phyloP scores from a whole-genome alignment of 345 rosid species.

The Populus davidiana region DNA sequence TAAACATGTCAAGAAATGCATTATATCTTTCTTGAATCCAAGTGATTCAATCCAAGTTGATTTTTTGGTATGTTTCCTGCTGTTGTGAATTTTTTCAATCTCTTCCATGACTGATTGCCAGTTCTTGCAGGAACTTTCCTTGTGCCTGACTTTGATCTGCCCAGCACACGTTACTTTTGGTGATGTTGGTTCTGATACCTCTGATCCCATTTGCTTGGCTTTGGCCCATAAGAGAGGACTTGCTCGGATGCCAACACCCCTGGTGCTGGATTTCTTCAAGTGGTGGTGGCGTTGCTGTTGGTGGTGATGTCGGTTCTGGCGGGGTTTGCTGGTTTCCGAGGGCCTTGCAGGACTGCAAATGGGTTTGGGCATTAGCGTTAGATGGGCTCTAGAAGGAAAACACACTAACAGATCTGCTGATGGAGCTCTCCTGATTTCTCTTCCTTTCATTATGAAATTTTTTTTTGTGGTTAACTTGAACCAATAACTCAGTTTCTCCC shows the following conservation, averaged over 20 bases:
- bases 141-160: slow-evolving; percentile 82
- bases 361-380: slow-evolving; percentile 63
- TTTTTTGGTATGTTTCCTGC: slow-evolving; percentile 34
- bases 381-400: slow-evolving; percentile 76
- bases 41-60: slow-evolving; percentile 49
- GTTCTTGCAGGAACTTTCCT: slow-evolving; percentile 53
- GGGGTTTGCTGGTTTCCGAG: slow-evolving; percentile 43
- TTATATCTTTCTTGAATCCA: slow-evolving; percentile 66
- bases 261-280: slow-evolving; percentile 35
- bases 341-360: slow-evolving; percentile 71
- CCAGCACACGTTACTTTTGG: slow-evolving; percentile 93
- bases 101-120: slow-evolving; percentile 78
- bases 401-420: slow-evolving; percentile 77
- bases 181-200: slow-evolving; percentile 70
- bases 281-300: slow-evolving; percentile 29
- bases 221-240: slow-evolving; percentile 74
- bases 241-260: slow-evolving; percentile 29
- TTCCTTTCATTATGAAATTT: slow-evolving; percentile 58
- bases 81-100: slow-evolving; percentile 40
- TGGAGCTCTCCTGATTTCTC: slow-evolving; percentile 55
- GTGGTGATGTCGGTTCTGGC: slow-evolving; percentile 34
- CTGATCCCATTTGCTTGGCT: slow-evolving; percentile 49
- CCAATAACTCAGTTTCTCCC: slow-evolving; percentile 5
- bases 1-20: slow-evolving; percentile 71
- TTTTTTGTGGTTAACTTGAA: neutral